Base-by-base conservation (phyloP, 768 basidiomycete genomes). In the Phaffia tasmanica region DNA sequence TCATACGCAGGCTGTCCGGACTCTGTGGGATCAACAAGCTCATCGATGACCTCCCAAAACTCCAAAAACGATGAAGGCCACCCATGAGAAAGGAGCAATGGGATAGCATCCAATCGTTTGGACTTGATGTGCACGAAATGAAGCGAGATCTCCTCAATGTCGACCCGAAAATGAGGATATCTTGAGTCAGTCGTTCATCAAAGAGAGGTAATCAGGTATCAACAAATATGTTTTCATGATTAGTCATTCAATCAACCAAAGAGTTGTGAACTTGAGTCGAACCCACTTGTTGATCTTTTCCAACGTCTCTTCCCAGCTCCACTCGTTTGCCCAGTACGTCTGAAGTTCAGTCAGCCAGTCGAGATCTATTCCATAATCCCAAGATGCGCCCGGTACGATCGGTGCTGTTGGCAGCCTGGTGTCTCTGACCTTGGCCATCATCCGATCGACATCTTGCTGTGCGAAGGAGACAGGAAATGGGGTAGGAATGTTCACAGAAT, bases 1-100 rank as follows among this genome's bases (percentile, higher is more conserved):
- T 54, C 64, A 6, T 11, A 65, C 58, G 64, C 64, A 42, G 35
- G 35, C 27, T 51, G 48, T 8, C 25, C 50, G 11, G 57, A 51
- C n/a, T 59, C 50, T 30, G 71, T 63, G 19, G 78, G 77, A 35
- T 73, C 64, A 2, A 73, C 70, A 27, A 79, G 70, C 35, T 67
- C 27, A 25, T 70, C 69, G 25, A 77, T 71, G 11, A 79, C 60
- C 8, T 69, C 72, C 57, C 74, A 70, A 29, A 76, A 77, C 76
- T 79, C 77, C 8, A 75, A 73, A 63, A 78, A 78, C 50, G 75
- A 76, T 8, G 77, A 78, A 11, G 77, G 78, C 78, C 74, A 75
- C 9, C 73, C 74, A 46, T 75, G 74, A 1, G 70, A 51, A 8
- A 75, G 48, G 5, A 75, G 15, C 18, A 75, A 69, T 9, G 73